Evolutionary conservation across 805 yeast genomes (phyloP).

Genomic region (Wickerhamiella domercqiae): DNA sequence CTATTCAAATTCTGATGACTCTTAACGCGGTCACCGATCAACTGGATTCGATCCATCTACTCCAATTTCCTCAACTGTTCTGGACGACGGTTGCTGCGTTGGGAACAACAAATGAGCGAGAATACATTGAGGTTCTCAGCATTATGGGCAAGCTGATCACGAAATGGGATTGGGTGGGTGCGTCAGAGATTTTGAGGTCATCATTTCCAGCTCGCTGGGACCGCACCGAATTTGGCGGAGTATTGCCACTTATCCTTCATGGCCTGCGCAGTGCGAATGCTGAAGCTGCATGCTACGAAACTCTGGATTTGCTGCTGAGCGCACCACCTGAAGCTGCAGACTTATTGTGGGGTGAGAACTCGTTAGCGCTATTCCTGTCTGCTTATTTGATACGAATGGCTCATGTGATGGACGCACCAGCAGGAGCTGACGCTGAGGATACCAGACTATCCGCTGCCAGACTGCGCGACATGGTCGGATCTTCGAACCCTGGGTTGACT

Average conservation of each 20-base stretch:
- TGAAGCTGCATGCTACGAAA: slow-evolving; percentile 57
- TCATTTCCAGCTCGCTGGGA: slow-evolving; percentile 95
- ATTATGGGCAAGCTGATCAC: slow-evolving; percentile 69
- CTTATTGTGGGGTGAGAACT: slow-evolving; percentile 55
- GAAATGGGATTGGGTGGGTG: slow-evolving; percentile 61
- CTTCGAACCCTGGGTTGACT: slow-evolving; percentile 33
- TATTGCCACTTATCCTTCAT: slow-evolving; percentile 60
- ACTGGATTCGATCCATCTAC: slow-evolving; percentile 57
- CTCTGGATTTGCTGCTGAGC: slow-evolving; percentile 47
- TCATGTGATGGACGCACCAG: not conserved
- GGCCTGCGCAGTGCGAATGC: slow-evolving; percentile 76
- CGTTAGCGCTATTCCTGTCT: slow-evolving; percentile 57
- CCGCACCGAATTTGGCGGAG: slow-evolving; percentile 79
- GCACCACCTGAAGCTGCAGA: slow-evolving; percentile 36
- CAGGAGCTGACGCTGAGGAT: slow-evolving; percentile 30
- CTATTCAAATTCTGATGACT: slow-evolving; percentile 95
- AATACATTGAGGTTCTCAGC: slow-evolving; percentile 74
- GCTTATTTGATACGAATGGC: slow-evolving; percentile 35
- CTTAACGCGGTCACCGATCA: slow-evolving; percentile 84
- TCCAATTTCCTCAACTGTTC: slow-evolving; percentile 81
- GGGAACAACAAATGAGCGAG: slow-evolving; percentile 81
- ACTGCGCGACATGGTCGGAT: slow-evolving; percentile 29
- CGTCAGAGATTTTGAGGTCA: slow-evolving; percentile 66
- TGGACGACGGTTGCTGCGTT: slow-evolving; percentile 93
- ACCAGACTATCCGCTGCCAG: slow-evolving; percentile 33